Evolutionary conservation across 2,329 filamentous ascomycete genomes (phyloP).

Genomic region (Ophiognomonia clavigignenti-juglandacearum): DNA sequence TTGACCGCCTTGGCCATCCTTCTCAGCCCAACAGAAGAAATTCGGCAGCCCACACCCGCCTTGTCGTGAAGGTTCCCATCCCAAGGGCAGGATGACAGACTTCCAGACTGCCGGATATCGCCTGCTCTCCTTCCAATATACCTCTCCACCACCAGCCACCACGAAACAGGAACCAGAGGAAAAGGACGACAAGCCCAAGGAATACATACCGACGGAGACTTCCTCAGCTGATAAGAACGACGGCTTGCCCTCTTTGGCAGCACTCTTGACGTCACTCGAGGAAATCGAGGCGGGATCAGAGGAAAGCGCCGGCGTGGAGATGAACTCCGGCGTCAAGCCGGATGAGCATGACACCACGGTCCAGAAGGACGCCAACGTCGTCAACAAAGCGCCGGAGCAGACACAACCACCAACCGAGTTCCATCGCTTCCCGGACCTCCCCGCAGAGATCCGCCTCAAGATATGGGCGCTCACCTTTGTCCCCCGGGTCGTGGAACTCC

Average conservation of each 20-base stretch:
- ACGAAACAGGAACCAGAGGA: background rate
- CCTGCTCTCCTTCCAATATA: slow-evolving; percentile 12
- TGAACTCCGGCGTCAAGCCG: no score
- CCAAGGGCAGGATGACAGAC: no score
- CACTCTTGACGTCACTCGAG: slow-evolving; percentile 3
- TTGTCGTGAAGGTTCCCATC: no score
- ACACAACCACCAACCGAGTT: slow-evolving; percentile 17
- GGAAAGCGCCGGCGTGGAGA: background rate
- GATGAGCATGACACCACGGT: no score
- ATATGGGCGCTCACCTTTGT: slow-evolving; percentile 30
- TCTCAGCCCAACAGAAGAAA: no score
- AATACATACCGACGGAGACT: background rate
- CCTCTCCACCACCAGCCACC: background rate
- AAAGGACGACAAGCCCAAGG: background rate
- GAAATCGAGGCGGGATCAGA: background rate
- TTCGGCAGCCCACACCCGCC: no score
- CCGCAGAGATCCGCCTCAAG: slow-evolving; percentile 30
- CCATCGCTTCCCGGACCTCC: slow-evolving; percentile 25
- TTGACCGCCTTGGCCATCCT: no score
- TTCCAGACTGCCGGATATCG: slow-evolving; percentile 8
- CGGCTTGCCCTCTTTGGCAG: slow-evolving; percentile 6
- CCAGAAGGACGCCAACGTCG: background rate
- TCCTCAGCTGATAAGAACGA: no score
- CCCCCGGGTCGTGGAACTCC: slow-evolving; percentile 30
- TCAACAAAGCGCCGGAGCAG: background rate